Evolutionary conservation across 495 filamentous ascomycete species (phyloP).

Genomic region (Mytilinidion resinicola): DNA sequence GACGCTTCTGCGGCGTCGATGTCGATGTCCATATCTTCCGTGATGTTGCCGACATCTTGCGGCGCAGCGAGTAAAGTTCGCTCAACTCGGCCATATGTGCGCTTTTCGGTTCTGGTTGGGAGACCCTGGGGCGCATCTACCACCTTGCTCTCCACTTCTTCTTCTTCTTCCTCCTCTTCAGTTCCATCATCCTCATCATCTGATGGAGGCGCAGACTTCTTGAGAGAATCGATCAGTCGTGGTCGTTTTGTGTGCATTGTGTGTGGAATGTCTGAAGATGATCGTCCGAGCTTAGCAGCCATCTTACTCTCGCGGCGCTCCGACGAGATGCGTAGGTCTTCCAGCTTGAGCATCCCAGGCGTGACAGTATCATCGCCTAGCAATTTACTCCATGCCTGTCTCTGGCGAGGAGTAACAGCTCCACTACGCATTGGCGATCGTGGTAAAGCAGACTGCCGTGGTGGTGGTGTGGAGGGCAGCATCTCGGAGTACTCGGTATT

Average conservation of each 20-base stretch:
- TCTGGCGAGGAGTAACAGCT: constrained; percentile 31
- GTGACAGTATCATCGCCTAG: constrained; percentile 25
- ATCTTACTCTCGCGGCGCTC: constrained; percentile 3
- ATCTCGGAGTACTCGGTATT: constrained; percentile 2
- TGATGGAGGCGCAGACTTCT: constrained; percentile 16
- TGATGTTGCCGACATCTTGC: background rate
- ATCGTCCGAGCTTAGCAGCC: constrained; percentile 16
- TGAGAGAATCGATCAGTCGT: constrained; percentile 32
- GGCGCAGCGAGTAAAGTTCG: background rate
- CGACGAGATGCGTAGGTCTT: constrained; percentile 23
- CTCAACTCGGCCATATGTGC: background rate
- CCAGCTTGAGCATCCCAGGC: constrained; percentile 26
- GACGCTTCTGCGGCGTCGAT: constrained; percentile 5
- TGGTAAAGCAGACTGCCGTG: background rate
- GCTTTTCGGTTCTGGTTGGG: background rate
- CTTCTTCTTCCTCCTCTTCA: constrained; percentile 11
- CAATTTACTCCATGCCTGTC: constrained; percentile 27
- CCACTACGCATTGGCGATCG: background rate
- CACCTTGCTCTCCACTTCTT: constrained; percentile 10
- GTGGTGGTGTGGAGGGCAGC: background rate
- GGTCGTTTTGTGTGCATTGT: constrained; percentile 12
- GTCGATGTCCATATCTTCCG: constrained; percentile 19
- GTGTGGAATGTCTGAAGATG: constrained; percentile 29
- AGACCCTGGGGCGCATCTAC: background rate
- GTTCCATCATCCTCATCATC: constrained; percentile 21